Evolutionary conservation across 495 filamentous ascomycete species (phyloP).

Genomic region (Hypoxylon rickii): DNA sequence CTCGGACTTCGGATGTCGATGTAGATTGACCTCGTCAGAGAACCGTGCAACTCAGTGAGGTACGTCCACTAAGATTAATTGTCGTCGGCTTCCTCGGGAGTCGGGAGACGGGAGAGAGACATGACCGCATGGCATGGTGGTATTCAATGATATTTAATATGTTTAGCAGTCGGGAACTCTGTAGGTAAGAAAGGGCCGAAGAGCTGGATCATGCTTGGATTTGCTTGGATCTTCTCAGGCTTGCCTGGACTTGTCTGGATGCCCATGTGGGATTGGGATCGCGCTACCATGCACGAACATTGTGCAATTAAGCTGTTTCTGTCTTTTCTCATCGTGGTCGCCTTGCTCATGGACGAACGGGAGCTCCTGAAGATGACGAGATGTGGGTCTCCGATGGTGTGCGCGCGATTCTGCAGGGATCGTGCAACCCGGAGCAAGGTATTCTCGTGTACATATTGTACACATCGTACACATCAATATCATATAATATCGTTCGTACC

Average conservation of each 20-base stretch:
- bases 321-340: neutral
- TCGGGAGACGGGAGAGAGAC: neutral
- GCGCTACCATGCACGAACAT: conserved; percentile 23
- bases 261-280: neutral
- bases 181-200: conserved; percentile 18
- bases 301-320: conserved; percentile 16
- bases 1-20: neutral
- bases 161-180: neutral
- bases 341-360: conserved; percentile 12
- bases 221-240: conserved; percentile 6
- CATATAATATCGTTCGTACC: too few species aligned
- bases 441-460: neutral
- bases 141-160: conserved; percentile 26
- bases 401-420: conserved; percentile 17
- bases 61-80: conserved; percentile 6
- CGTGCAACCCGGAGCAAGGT: neutral
- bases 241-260: neutral
- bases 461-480: neutral
- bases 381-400: conserved; percentile 34
- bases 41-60: neutral
- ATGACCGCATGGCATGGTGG: conserved; percentile 23
- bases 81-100: conserved; percentile 5
- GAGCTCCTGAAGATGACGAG: conserved; percentile 27
- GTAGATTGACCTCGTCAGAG: conserved; percentile 11
- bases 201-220: neutral